These are phyloP conservation scores for Lobosporangium transversale DNA, from an alignment of 192 early-diverging fungal species.

Conservation along the genomic window DNA sequence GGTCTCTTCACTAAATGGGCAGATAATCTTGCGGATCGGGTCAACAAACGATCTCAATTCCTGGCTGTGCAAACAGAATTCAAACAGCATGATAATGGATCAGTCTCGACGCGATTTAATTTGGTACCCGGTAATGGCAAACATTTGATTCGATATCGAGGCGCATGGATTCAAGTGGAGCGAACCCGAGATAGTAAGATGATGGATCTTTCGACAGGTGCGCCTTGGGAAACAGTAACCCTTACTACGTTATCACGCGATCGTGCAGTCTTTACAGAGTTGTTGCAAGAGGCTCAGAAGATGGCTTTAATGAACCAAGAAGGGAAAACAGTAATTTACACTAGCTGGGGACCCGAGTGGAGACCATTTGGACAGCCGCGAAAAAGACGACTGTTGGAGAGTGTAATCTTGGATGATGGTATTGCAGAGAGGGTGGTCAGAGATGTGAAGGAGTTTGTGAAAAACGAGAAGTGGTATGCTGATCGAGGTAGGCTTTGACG, in stretches of 20 bases:
- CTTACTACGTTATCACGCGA: constrained; percentile 90
- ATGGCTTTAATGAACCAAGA: constrained; percentile 89
- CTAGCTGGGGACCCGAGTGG: constrained; percentile 96
- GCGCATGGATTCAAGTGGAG: constrained; percentile 86
- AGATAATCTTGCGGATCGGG: constrained; percentile 57
- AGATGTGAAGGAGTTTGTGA: constrained; percentile 80
- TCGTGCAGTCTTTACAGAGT: constrained; percentile 74
- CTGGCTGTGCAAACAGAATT: constrained; percentile 89
- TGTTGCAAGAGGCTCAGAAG: constrained; percentile 85
- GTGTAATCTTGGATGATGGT: constrained; percentile 78
- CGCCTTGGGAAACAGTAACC: constrained; percentile 95
- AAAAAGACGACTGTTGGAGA: constrained; percentile 73
- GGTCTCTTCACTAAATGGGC: constrained; percentile 43
- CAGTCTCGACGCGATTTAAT: constrained; percentile 80
- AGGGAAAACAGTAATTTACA: constrained; percentile 96
- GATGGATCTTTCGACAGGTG: constrained; percentile 91
- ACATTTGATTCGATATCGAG: constrained; percentile 84
- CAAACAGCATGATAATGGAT: constrained; percentile 92
- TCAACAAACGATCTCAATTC: constrained; percentile 72
- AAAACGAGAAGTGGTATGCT: constrained; percentile 84
- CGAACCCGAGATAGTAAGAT: constrained; percentile 86
- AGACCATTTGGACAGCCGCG: constrained; percentile 94
- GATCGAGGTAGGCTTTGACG: constrained; percentile 65
- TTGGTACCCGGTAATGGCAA: constrained; percentile 94
- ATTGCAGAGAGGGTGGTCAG: constrained; percentile 71